Base-by-base conservation (phyloP, 139 green algal genomes). In the Ettlia oleoabundans region DNA sequence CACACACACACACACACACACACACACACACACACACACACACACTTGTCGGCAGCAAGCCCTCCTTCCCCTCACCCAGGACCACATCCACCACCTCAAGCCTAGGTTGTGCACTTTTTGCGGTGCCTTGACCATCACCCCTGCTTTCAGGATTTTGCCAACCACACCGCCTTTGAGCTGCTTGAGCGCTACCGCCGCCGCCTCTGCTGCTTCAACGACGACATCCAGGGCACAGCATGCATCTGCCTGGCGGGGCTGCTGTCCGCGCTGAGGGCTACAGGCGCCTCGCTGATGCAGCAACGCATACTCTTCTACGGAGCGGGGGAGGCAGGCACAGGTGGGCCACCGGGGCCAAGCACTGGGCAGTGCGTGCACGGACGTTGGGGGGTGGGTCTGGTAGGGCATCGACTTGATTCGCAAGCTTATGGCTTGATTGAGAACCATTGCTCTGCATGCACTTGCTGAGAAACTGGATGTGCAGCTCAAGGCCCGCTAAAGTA, bases 171-270 rank as follows among this genome's bases (percentile, higher is more conserved):
- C 15, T 96, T 94, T 71, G 74, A 87, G 22, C 80, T 98, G 66
- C 87, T 98, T 26, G 88, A 95, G 19, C 82, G 55, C 22, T 90
- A 89, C 55, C 77, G 86, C 22, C 35, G 85, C 71, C 42, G 78
- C 64, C 70, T 92, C 62, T 91, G 88, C 78, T 92, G 80, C 42
- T 99, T 99, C 88, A 99, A 99, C 84, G 96, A 98, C 76, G 95
- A 97, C 47, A 43, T 78, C 4, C 72, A 80, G 83, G 93, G 92
- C 63, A 98, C 95, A 1, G 95, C 94, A 0, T 89, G 86, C 81
- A 93, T 98, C 53, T 91, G 90, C 4, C 82, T 98, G 58, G 92
- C 94, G 2, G 93, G 91, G 0, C 24, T 98, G 51, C 88, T 98
- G 40, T 85, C 83, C 0, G 92, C 92, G 22, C 86, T 95, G 64